phyloP scores from a whole-genome alignment of 768 basidiomycete species.

The Coprinopsis sp. region DNA sequence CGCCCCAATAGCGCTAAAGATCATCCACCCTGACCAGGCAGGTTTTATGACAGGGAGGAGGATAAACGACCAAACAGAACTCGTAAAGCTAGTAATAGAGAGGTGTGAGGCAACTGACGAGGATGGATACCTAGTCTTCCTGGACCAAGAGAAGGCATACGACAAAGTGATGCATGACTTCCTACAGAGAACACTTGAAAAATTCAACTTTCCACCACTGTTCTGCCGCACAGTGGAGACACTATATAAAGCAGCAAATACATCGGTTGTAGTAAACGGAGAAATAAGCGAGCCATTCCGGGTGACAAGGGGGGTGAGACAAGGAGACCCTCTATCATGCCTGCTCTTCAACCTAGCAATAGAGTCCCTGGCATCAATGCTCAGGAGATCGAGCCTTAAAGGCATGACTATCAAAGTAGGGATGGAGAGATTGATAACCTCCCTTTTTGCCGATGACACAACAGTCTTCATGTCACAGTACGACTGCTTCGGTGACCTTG shows the following conservation, averaged over 20 bases:
- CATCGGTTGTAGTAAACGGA: neutral
- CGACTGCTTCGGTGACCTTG: neutral
- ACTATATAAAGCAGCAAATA: no score
- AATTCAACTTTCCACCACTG: neutral
- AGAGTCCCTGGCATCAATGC: neutral
- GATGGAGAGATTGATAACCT: no score
- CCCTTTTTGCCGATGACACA: slow-evolving; percentile 1
- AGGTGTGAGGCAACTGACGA: neutral
- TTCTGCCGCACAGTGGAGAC: neutral
- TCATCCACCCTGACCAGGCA: slow-evolving; percentile 26
- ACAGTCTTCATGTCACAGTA: neutral
- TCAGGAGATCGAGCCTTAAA: neutral
- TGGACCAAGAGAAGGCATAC: no score
- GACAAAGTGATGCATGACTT: neutral
- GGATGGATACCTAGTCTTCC: neutral
- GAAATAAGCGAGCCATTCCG: slow-evolving; percentile 9
- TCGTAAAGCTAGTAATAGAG: neutral
- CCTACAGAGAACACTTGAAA: neutral
- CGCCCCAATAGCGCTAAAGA: neutral
- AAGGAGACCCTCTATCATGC: slow-evolving; percentile 1
- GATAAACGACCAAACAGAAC: slow-evolving; percentile 1
- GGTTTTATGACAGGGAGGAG: neutral
- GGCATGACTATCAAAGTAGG: neutral
- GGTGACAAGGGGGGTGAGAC: neutral
- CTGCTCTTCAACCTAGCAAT: neutral